Evolutionary conservation across 371 early-diverging fungal species (phyloP), one percentile per base, ranked within the genome.

Genomic region (Mucor plumbeus): DNA sequence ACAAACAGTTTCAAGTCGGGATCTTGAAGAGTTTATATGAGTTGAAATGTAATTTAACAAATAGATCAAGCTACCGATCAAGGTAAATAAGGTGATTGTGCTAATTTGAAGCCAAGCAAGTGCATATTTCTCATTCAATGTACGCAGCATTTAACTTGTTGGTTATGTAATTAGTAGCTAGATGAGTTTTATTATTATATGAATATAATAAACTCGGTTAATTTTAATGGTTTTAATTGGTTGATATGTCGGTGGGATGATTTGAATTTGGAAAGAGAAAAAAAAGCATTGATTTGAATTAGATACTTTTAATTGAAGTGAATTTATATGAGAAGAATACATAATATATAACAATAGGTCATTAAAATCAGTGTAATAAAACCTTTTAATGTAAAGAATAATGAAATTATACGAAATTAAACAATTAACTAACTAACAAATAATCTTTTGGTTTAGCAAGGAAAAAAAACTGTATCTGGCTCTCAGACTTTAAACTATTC

Each of bases 21-120:
- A 36, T 34, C 60, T 66, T 58, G 67, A 59, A 7, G 21, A 26
- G 21, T n/a, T 19, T 21, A 63, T 59, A 13, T 41, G 34, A 10
- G 8, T 11, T 17, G 62, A 35, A 11, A 66, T 47, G 17, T 31
- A n/a, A 9, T 5, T 38, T 14, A 67, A 8, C 11, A 63, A 15
- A 13, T 62, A 39, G 7, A 67, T 11, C 15, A 63, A 34, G 40
- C 59, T 59, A 26, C 59, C 60, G 26, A 71, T 39, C 10, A 71
- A 33, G 3, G 63, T 66, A 1, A 67, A 44, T 33, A 71, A 8
- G 9, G 33, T 21, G 31, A 71, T 63, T 2, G 67, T 67, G 17
- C 48, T 56, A 15, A 67, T 44, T 5, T 67, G 41, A 5, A 71
- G 54, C 71, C 71, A 71, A 0, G 71, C 71, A 9, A 67, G 61